Evolutionary conservation across 2,329 filamentous ascomycete genomes (phyloP).

Genomic region (Lasiodiplodia sp.): DNA sequence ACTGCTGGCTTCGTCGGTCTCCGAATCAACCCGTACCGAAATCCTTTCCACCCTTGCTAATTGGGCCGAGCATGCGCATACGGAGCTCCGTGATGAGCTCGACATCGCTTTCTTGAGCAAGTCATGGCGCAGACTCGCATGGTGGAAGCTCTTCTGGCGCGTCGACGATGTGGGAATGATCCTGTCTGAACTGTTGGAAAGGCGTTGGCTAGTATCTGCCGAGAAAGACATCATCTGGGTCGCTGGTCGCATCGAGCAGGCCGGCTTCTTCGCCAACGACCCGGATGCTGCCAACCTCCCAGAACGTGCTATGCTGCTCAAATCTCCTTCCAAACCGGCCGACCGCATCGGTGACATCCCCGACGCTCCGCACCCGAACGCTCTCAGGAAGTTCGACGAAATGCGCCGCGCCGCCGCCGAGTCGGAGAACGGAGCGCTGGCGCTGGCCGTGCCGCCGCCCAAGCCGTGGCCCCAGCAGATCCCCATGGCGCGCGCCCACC

Average conservation of each 20-base stretch:
- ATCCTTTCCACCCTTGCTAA: conserved; percentile 68
- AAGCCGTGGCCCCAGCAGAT: conserved; percentile 78
- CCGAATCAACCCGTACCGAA: conserved; percentile 52
- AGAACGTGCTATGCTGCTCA: conserved; percentile 6
- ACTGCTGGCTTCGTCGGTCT: conserved; percentile 45
- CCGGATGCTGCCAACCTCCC: conserved; percentile 5
- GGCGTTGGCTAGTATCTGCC: conserved; percentile 77
- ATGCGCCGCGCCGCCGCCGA: background rate
- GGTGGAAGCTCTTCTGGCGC: conserved; percentile 96
- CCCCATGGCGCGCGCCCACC: conserved; percentile 67
- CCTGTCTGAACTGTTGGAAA: conserved; percentile 77
- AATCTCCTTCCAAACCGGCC: background rate
- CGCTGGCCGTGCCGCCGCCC: conserved; percentile 34
- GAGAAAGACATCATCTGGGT: conserved; percentile 86
- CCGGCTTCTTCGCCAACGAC: conserved; percentile 55
- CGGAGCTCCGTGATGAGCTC: conserved; percentile 81
- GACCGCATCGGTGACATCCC: conserved; percentile 13
- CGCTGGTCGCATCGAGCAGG: conserved; percentile 75
- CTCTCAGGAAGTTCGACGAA: background rate
- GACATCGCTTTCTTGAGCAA: conserved; percentile 78
- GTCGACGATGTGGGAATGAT: conserved; percentile 91
- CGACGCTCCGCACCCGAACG: background rate
- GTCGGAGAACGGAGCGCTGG: background rate
- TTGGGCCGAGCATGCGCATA: conserved; percentile 83
- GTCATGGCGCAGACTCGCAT: conserved; percentile 80